A percentile compares a stretch with the other conserved stretches of the same genome.
Conservation (phyloP, 2,329 filamentous ascomycete genomes). For the Pezicula rhizophila region DNA sequence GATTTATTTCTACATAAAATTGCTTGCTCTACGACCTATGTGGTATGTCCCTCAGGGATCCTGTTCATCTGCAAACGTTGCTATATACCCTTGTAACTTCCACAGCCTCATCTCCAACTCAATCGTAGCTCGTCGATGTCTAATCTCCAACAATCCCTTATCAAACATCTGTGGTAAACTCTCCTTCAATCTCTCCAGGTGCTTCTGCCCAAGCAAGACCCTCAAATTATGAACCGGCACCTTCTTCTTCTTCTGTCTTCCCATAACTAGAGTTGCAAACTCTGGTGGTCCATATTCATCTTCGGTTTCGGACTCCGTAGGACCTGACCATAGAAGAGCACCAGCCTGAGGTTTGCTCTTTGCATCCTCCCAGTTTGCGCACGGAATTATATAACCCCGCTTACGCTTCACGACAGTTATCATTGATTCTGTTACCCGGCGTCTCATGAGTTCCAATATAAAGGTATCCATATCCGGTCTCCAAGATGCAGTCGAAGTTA, state of each 20-base stretch:
- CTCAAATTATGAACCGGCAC: slow-evolving; percentile 48
- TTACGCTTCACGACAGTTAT: slow-evolving; percentile 30
- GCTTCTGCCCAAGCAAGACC: slow-evolving; percentile 43
- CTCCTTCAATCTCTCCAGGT: slow-evolving; percentile 33
- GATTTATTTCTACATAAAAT: too few relatives aligned
- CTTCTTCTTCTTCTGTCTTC: slow-evolving; percentile 24
- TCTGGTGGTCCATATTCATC: slow-evolving; percentile 25
- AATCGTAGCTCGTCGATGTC: slow-evolving; percentile 33
- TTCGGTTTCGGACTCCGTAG: not conserved
- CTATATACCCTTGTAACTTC: slow-evolving; percentile 48
- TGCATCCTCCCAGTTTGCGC: slow-evolving; percentile 38
- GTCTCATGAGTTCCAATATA: slow-evolving; percentile 45
- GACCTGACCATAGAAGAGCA: slow-evolving; percentile 21
- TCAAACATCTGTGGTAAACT: slow-evolving; percentile 22
- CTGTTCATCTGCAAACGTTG: too few relatives aligned
- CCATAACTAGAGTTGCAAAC: slow-evolving; percentile 41
- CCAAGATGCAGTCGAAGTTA: slow-evolving; percentile 26
- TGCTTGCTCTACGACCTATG: too few relatives aligned
- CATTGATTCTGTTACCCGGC: slow-evolving; percentile 40
- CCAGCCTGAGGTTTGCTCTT: slow-evolving; percentile 27
- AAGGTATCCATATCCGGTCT: slow-evolving; percentile 50
- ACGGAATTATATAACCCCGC: slow-evolving; percentile 36
- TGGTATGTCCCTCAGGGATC: too few relatives aligned
- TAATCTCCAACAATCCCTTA: slow-evolving; percentile 32
- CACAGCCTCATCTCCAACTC: slow-evolving; percentile 44